Evolutionary conservation across 192 early-diverging fungal genomes (phyloP), one percentile per base, ranked within the genome.

Genomic region (Backusella liffmaniae): DNA sequence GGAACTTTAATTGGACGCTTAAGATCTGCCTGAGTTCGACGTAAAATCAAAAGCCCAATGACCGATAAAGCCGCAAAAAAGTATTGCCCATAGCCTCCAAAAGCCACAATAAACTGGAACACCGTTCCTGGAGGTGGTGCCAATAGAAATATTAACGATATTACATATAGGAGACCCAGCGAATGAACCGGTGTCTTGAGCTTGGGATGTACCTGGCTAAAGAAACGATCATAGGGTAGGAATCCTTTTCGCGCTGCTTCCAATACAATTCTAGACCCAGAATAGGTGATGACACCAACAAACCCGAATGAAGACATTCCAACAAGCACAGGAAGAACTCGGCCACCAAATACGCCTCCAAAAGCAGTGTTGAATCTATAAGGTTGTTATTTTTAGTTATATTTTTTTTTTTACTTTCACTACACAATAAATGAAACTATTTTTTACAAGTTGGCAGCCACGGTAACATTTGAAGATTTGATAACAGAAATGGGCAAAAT

Each of bases 181-280:
- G 56, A 62, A 29, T 62, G 9, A 26, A 62, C 9, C 3, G 56
- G 56, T 23, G 73, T 74, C 30, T 74, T 59, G 26, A 74, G 73
- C 30, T 67, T 70, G 8, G 66, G 76, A 56, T 80, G 82, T 26
- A 89, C 76, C 16, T 79, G 39, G 68, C 84, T 82, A 73, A 87
- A 75, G 0, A 73, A 46, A 30, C 66, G 72, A 18, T 78, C 85
- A 42, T 73, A 72, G 1, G 88, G 88, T 46, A 89, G 21, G 66
- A 84, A 88, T 10, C 88, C 88, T 49, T 88, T 81, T 12, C 85
- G 79, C 1, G 88, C 83, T 4, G 88, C 82, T 53, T 85, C 88
- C 66, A 89, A 77, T 32, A 89, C 67, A 9, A 89, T 74, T 5
- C 88, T 82, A 13, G 85, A 86, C 4, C 56, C 56, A 23, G 56